Evolutionary conservation across 2,329 filamentous ascomycete genomes (phyloP), one percentile per base, ranked within the genome.

Genomic region (Diplodia scrobiculata): DNA sequence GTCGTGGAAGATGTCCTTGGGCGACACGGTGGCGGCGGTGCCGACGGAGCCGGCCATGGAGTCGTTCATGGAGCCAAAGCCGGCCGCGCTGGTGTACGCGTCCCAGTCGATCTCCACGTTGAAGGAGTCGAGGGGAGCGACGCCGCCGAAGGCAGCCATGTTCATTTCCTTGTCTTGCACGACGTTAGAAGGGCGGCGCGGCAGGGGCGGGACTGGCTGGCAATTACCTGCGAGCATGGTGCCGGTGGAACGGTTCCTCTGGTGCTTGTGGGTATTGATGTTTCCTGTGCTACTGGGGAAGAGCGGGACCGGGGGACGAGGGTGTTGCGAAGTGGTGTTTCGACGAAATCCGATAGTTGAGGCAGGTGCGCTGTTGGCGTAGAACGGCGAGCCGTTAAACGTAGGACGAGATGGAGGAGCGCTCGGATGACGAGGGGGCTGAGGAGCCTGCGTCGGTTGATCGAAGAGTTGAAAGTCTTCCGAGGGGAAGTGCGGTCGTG

Each of bases 401-500:
- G 79, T 83, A 84, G 74, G 81, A 79, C 74, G 82, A 83, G 76
- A 82, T 79, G 77, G 82, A 80, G 76, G 80, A 82, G 76, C 81
- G 80, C 78, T 81, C 75, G 81, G 82, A 77, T 79, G 80, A 81
- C 81, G 83, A 78, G 79, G 79, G 72, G 75, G 79, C 69, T 74
- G 76, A 64, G 74, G 75, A 75, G 72, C 75, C 74, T 71, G 78
- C 69, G 78, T 72, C 70, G 77, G 77, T 73, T 83, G 80, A 73
- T 84, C 79, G 87, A 88, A 91, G 84, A 92, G 86, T 81, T 91
- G 88, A 78, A 92, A 92, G 87, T 92, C 90, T 83, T 89, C 84
- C 75, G 85, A 77, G 66, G 74, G 77, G 78, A 80, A 81, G 73
- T 75, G 76, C 72, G 76, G 76, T 75, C 78, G 73, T 63, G 51